A percentile compares a stretch with the other conserved stretches of the same genome.
Evolutionary conservation across 768 basidiomycete species (phyloP).

Genomic region (Vararia minispora): DNA sequence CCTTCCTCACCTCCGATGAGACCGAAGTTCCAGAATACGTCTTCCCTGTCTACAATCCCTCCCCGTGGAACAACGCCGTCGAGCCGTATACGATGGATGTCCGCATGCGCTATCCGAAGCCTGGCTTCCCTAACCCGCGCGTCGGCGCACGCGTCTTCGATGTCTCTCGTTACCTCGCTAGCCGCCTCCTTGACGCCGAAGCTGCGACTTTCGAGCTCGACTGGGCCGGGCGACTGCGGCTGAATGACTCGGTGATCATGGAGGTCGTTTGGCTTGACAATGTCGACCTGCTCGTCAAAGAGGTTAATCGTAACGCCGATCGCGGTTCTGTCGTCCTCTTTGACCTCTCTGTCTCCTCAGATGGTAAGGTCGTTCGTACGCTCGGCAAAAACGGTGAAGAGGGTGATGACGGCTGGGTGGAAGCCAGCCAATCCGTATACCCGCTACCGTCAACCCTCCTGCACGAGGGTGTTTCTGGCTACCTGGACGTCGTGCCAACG

Average conservation of each 20-base stretch:
- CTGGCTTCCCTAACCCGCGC: slow-evolving; percentile 81
- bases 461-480: slow-evolving; percentile 42
- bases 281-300: slow-evolving; percentile 66
- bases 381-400: slow-evolving; percentile 79
- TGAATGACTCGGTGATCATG: slow-evolving; percentile 57
- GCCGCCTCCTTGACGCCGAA: slow-evolving; percentile 13
- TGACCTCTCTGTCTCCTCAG: slow-evolving; percentile 29
- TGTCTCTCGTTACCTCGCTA: slow-evolving; percentile 37
- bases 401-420: slow-evolving; percentile 92
- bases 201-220: slow-evolving; percentile 42
- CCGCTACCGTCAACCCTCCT: slow-evolving; percentile 38
- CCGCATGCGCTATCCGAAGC: slow-evolving; percentile 78
- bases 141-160: slow-evolving; percentile 81
- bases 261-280: slow-evolving; percentile 87
- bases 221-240: slow-evolving; percentile 52
- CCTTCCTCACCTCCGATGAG: slow-evolving; percentile 85
- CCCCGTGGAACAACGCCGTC: slow-evolving; percentile 52
- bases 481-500: slow-evolving; percentile 84
- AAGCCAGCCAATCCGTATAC: slow-evolving; percentile 53
- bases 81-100: slow-evolving; percentile 62
- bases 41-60: slow-evolving; percentile 90
- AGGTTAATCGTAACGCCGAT: slow-evolving; percentile 76
- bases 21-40: slow-evolving; percentile 75
- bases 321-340: slow-evolving; percentile 76
- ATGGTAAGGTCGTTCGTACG: slow-evolving; percentile 54